A percentile compares a stretch with the other conserved stretches of the same genome.
Evolutionary conservation across 2,329 filamentous ascomycete genomes (phyloP).

Genomic region (Magnaporthiopsis rhizophila): DNA sequence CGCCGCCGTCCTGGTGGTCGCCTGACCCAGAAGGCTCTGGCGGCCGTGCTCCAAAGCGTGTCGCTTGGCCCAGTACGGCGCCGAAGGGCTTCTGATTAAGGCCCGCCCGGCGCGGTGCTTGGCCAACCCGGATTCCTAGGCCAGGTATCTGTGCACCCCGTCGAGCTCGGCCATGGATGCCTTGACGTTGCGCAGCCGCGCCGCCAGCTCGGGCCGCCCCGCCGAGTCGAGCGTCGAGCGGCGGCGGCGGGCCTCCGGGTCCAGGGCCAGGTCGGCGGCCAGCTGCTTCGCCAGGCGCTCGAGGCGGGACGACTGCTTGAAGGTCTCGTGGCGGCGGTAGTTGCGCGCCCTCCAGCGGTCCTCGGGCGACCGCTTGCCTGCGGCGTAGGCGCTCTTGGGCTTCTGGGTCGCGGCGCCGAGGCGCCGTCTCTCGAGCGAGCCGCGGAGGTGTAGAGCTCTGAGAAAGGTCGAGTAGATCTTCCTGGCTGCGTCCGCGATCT

Average conservation of each 20-base stretch:
- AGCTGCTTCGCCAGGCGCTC: background rate
- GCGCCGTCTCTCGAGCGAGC: background rate
- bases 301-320: background rate
- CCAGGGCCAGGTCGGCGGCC: background rate
- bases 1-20: too few species aligned
- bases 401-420: background rate
- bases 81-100: background rate
- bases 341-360: background rate
- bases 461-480: background rate
- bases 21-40: background rate
- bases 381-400: background rate
- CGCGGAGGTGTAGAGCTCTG: background rate
- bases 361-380: background rate
- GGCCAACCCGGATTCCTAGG: background rate
- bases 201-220: too few species aligned
- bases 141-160: background rate
- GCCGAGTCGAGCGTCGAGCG: too few species aligned
- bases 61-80: background rate
- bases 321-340: background rate
- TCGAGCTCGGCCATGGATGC: background rate
- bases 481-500: background rate
- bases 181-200: background rate
- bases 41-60: background rate
- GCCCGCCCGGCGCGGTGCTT: too few species aligned
- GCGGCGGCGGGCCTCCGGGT: background rate